Base-by-base conservation (phyloP, 2,329 filamentous ascomycete genomes). In the Sodiomyces alkalinus region DNA sequence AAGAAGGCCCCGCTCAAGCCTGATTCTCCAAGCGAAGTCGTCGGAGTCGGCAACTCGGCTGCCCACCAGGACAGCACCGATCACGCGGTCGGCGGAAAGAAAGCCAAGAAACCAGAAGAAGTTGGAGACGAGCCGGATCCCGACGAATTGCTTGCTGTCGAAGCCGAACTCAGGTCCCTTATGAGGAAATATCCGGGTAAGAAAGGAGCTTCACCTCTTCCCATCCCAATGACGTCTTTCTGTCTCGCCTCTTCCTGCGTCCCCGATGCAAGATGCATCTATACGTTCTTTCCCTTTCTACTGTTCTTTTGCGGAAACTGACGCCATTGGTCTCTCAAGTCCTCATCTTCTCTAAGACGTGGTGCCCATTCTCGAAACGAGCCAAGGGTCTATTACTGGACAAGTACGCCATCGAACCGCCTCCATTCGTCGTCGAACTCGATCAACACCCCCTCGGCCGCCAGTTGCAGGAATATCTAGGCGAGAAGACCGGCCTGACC, bases 331-430 rank as follows among this genome's bases (percentile, higher is more conserved):
- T 30, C 26, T 21, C 19, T 9, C 17, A 39, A 90, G 83, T 96
- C 34, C 80, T 94, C 49, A 82, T 98, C 43, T 96, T 96, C 59
- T 93, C 85, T 38, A 96, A 98, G 55, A 72, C 80, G 2, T 93
- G 87, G 56, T 98, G 90, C 52, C 83, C 80, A 1, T 77, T 70
- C 56, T 94, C 85, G 28, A 78, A 74, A 47, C 74, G 73, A 41
- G 90, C 90, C 25, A 98, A 98, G 56, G 62, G 64, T 23, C 68
- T 96, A 31, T 68, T 98, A 22, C 70, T 93, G 22, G 72, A 86
- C 14, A 76, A 79, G 42, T 96, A 96, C 60, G 62, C 61, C 30
- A 92, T 98, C 47, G 68, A 72, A 1, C 90, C 90, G 0, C 56
- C 70, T 8, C 90, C 90, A 0, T 80, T 75, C 45, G 79, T 98